Base-by-base conservation (phyloP, 2,329 filamentous ascomycete species). In the Pseudogymnoascus sp. region DNA sequence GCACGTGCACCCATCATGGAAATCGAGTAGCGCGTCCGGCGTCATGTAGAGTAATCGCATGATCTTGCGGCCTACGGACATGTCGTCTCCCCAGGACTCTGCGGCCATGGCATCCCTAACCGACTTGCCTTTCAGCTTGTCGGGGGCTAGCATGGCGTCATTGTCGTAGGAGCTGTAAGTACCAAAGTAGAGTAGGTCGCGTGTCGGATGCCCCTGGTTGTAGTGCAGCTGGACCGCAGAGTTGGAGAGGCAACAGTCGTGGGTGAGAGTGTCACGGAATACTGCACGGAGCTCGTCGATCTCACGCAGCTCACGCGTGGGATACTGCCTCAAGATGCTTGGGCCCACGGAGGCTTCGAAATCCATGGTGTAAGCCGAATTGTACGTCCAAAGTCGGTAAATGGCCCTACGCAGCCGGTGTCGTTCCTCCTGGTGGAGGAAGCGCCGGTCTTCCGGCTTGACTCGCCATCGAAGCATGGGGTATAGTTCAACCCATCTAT, bases 331-430 rank as follows among this genome's bases (percentile, higher is more conserved):
- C 18, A 61, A 2, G 13, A 42, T 45, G 10, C 42, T 45, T 10
- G 31, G 37, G 4, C 42, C 35, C 8, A 31, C 42, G 15, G 59
- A 45, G 25, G 35, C 15, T 21, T 45, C 42, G 15, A 58, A 61
- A 15, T 68, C 65, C n/a, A 70, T 69, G 40, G 71, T 69, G 42
- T 72, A 72, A 21, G 71, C 67, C 8, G 60, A 67, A 7, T 68
- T 67, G 35, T 72, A 72, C 13, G 66, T 71, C 71, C 71, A 72
- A 45, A 69, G 67, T 25, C 68, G 67, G 60, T 72, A 72, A 29
- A 72, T 65, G 4, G 70, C 71, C 60, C 61, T 36, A 10, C 70
- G 65, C 15, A 72, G 60, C 10, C 70, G 66, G 18, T 66, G 59
- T 37, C 67, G 67, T 62, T 72, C 71, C 37, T 69, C 65, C 1